Evolutionary conservation across 164 flowering plant genomes (phyloP).

Genomic region (Paratinospora sagittata): DNA sequence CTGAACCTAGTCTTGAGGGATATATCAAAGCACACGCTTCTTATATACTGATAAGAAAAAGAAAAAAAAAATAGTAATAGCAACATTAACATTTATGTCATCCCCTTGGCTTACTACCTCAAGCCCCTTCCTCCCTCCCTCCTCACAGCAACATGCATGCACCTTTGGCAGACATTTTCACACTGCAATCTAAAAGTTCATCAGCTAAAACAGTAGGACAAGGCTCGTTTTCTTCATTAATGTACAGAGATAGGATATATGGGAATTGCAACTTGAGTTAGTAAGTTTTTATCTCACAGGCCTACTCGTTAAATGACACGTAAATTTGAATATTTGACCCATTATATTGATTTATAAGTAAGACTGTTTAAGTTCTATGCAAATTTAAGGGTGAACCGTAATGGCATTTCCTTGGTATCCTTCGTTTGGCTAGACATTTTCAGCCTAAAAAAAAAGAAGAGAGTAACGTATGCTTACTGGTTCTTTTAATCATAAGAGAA

Average conservation of each 20-base stretch:
- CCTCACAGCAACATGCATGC: too few species aligned
- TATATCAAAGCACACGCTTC: too few species aligned
- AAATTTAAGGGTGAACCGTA: neutral
- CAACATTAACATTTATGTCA: too few species aligned
- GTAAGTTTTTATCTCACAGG: neutral
- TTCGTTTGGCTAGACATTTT: neutral
- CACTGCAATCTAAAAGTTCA: too few species aligned
- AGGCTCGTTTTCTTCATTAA: neutral
- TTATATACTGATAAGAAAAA: too few species aligned
- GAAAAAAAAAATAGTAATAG: too few species aligned
- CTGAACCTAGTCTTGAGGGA: too few species aligned
- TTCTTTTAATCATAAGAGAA: too few species aligned
- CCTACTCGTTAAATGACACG: neutral
- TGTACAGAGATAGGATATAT: neutral
- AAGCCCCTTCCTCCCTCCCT: too few species aligned
- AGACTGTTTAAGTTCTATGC: neutral
- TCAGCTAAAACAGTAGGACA: neutral
- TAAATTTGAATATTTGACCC: neutral
- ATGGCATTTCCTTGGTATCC: neutral
- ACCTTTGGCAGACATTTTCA: too few species aligned
- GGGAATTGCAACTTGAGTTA: neutral
- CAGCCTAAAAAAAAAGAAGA: neutral
- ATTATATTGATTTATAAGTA: neutral
- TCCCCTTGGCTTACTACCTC: too few species aligned
- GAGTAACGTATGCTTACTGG: too few species aligned